Evolutionary conservation across 1,284 basidiomycete genomes (phyloP), one percentile per base, ranked within the genome.

Genomic region (Pseudozyma pruni): DNA sequence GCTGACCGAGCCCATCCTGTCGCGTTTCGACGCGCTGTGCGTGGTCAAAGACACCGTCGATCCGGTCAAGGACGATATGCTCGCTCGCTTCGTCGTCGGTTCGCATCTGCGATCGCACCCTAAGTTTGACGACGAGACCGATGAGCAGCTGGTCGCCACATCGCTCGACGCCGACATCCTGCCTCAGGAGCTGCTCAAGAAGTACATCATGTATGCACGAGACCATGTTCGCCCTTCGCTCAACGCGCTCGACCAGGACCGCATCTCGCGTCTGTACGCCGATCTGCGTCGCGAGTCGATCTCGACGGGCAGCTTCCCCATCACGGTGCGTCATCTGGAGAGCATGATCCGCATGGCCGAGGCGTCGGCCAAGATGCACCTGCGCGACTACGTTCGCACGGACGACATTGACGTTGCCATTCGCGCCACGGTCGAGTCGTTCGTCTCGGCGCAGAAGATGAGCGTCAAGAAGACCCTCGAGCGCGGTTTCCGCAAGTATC

Each of bases 331-430:
- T 69, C 96, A 98, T 81, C 84, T 99, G 62, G 96, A 99, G 85
- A 94, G 92, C 81, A 98, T 97, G 92, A 98, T 99, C 83, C 90
- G 96, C 40, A 98, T 98, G 96, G 89, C 93, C 1, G 95, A 99
- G 83, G 94, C 96, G 14, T 93, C 91, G 75, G 96, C 95, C 41
- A 97, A 97, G 86, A 98, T 99, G 95, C 90, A 94, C 59, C 85
- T 99, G 67, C 87, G 96, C 46, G 96, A 98, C 83, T 97, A 92
- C 79, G 96, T 98, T 43, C 89, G 96, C 35, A 86, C 89, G 13
- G 96, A 98, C 83, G 96, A 98, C 82, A 94, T 99, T 75, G 94
- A 99, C 83, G 85, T 98, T 49, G 95, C 96, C 2, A 98, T 99
- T 73, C 92, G 93, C 69, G 94, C 97, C 34, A 91, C 93, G 2